Base-by-base conservation (phyloP, 345 rosid species). In the Eucalyptus coolabah region DNA sequence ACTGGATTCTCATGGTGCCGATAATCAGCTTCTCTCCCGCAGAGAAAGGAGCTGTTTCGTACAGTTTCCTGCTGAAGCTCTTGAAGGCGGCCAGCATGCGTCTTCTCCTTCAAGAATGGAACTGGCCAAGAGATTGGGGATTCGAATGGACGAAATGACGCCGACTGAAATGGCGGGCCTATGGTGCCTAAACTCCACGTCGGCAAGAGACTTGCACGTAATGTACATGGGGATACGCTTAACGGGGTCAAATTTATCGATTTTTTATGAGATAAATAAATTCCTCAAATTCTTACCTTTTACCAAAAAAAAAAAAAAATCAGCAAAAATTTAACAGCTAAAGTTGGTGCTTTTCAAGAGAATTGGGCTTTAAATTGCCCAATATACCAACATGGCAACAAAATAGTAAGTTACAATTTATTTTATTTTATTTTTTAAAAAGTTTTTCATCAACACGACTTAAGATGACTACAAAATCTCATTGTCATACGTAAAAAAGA, bases 111-210 rank as follows among this genome's bases (percentile, higher is more conserved):
- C 99, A 2, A 97, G 94, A 89, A 92, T 92, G 93, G 99, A 98
- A 90, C 63, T 98, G 92, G 97, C 98, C 0, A 93, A 97, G 91
- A 93, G 98, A 86, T 92, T 95, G 11, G 97, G 94, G 45, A 95
- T 96, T 90, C 99, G 96, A 87, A 90, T 96, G 87, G 97, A 95
- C 88, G 98, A 98, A 88, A 99, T 98, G 89, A 93, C 93, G 44
- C 95, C 95, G n/a, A 93, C 89, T 50, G 99, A 63, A 63, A 63
- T 30, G 72, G 34, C 72, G 5, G 72, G 34, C 9, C 34, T 30
- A 14, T 4, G 37, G 72, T 63, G 72, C 72, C 72, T 63, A 30
- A 63, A 63, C 4, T 14, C 34, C 18, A 63, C 9, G 37, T 2
- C 9, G 34, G 72, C 72, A 14, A 30, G 72, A 13, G 19, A 63